Evolutionary conservation across 352 stramenopile species (phyloP), one percentile per base, ranked within the genome.

Genomic region (Phytophthora hibernalis): DNA sequence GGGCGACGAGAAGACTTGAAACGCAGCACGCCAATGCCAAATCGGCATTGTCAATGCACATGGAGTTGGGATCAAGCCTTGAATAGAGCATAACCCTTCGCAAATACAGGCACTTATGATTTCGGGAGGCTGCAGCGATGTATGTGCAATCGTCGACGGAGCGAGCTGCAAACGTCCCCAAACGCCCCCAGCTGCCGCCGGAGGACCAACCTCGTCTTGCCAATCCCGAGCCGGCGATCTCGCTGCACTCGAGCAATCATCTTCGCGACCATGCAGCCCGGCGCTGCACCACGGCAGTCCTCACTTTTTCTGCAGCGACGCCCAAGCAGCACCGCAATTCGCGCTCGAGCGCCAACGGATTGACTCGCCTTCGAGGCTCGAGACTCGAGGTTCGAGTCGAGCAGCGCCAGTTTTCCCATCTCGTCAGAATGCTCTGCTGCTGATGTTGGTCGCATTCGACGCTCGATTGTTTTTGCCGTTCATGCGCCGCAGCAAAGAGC

Each of bases 321-420:
- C 26, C 61, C 54, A 70, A 70, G 61, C 61, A 70, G 35, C 54
- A 60, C 31, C 45, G 45, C 31, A 49, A 49, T 33, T 47, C 20
- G 43, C 47, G 35, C 43, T 42, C 60, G 26, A 54, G 15, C 30
- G 43, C 62, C 54, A n/a, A 57, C 38, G n/a, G 54, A 58, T 59
- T 26, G 43, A 22, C 38, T 18, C 30, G n/a, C n/a, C n/a, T n/a
- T n/a, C n/a, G n/a, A n/a, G n/a, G n/a, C n/a, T n/a, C n/a, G n/a
- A n/a, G n/a, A n/a, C n/a, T n/a, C n/a, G n/a, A n/a, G n/a, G n/a
- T n/a, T n/a, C n/a, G n/a, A n/a, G n/a, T n/a, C 33, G 28, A 12
- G 22, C 42, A 51, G 56, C 43, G 52, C 38, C 47, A 59, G 48
- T n/a, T 49, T 61, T 56, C 65, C 65, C 65, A 72, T 72, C 65